Conservation (phyloP, 2,329 filamentous ascomycete species). For the Nakataea oryzae region DNA sequence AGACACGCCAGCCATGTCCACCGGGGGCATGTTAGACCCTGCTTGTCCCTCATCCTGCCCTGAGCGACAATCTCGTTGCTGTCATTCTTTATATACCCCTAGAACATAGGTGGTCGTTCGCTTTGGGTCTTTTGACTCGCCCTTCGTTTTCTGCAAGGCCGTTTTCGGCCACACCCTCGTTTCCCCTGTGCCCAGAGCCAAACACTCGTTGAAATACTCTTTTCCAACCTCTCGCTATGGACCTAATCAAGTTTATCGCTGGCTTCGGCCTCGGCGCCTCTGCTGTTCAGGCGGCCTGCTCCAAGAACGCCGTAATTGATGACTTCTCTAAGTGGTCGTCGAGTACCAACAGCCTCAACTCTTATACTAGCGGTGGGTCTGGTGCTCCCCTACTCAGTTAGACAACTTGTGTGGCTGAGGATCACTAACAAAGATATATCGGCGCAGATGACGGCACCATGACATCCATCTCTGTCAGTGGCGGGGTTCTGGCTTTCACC, state of each 20-base stretch:
- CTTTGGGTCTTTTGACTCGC: not conserved
- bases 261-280: not conserved
- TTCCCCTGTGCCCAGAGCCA: not conserved
- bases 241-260: not conserved
- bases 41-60: not conserved
- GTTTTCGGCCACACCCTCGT: not conserved
- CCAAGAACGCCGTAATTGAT: constrained; percentile 17
- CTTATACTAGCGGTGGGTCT: constrained; percentile 15
- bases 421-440: not conserved
- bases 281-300: constrained; percentile 11
- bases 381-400: not conserved
- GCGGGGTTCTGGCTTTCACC: constrained; percentile 37
- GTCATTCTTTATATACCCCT: not conserved
- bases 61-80: not conserved
- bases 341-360: constrained; percentile 16
- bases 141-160: not conserved
- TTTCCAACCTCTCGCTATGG: not conserved
- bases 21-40: not conserved
- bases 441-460: constrained; percentile 37
- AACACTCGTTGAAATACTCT: not conserved
- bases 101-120: not conserved
- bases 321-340: constrained; percentile 16
- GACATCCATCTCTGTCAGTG: constrained; percentile 25
- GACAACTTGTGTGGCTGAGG: not conserved
- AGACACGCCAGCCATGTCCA: not conserved